Evolutionary conservation across 208 protist genomes (phyloP).

Genomic region (Endotrypanum monterogeii): DNA sequence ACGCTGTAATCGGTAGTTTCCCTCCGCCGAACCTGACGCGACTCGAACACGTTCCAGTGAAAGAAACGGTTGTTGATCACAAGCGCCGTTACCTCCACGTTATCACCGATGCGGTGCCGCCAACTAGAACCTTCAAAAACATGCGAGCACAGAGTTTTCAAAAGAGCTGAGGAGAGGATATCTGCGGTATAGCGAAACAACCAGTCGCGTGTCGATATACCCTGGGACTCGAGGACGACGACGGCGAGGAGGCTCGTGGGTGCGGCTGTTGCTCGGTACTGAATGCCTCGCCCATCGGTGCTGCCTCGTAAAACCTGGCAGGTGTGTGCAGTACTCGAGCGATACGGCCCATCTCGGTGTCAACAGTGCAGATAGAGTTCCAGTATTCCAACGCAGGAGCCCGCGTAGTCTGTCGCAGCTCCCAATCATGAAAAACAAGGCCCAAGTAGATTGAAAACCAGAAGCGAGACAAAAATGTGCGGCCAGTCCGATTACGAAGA

Average conservation of each 20-base stretch:
- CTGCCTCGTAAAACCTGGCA: slow-evolving; percentile 57
- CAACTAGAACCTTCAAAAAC: slow-evolving; percentile 61
- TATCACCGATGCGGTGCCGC: slow-evolving; percentile 24
- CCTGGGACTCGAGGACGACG: background rate
- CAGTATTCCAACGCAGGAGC: slow-evolving; percentile 71
- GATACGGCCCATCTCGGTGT: slow-evolving; percentile 55
- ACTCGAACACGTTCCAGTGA: slow-evolving; percentile 51
- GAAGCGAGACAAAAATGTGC: slow-evolving; percentile 43
- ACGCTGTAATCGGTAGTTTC: slow-evolving; percentile 40
- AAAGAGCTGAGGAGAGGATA: slow-evolving; percentile 41
- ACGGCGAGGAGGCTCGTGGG: slow-evolving; percentile 6
- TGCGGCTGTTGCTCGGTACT: background rate
- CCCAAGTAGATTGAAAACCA: slow-evolving; percentile 63
- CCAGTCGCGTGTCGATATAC: slow-evolving; percentile 4
- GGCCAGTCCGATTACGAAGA: slow-evolving; percentile 36
- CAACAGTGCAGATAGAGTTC: slow-evolving; percentile 68
- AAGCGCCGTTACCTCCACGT: slow-evolving; percentile 42
- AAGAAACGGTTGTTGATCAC: slow-evolving; percentile 71
- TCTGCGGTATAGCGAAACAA: background rate
- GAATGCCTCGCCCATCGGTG: background rate
- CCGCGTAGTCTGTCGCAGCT: slow-evolving; percentile 47
- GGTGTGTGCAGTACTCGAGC: slow-evolving; percentile 63
- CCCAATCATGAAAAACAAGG: slow-evolving; percentile 71
- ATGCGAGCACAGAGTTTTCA: slow-evolving; percentile 39
- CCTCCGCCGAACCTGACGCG: slow-evolving; percentile 8